Percentiles rank a stretch among this genome's conserved stretches.
phyloP scores from a whole-genome alignment of 202 grass and related monocot genomes.

The Thinopyrum obtusiflorum region DNA sequence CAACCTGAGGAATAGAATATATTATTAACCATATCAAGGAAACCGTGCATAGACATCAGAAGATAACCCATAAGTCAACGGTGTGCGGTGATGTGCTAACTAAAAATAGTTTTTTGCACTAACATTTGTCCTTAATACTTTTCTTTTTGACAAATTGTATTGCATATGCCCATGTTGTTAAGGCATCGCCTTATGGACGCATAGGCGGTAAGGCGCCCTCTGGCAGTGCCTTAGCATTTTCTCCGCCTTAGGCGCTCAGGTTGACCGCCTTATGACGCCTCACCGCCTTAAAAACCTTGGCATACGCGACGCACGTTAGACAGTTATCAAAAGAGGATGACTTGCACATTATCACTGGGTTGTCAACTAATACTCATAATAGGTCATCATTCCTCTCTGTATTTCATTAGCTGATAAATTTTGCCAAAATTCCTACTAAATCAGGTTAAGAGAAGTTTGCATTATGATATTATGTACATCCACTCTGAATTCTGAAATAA shows the following conservation, averaged over 20 bases:
- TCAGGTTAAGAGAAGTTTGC: neutral
- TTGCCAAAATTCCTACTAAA: conserved; percentile 1
- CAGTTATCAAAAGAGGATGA: neutral
- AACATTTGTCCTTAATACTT: neutral
- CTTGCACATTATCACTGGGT: neutral
- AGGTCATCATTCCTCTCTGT: neutral
- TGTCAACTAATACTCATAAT: neutral
- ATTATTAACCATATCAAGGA: conserved; percentile 20
- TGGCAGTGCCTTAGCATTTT: neutral
- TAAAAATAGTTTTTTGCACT: neutral
- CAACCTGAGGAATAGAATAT: conserved; percentile 56
- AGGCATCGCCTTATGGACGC: neutral
- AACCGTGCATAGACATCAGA: neutral
- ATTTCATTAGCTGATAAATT: neutral
- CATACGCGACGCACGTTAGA: neutral
- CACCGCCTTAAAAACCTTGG: neutral
- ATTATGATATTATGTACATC: neutral
- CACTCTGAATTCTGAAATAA: conserved; percentile 1
- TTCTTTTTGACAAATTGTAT: neutral
- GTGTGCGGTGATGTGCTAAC: neutral
- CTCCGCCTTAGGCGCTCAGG: neutral
- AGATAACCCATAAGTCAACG: neutral
- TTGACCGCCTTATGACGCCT: neutral
- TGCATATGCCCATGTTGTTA: neutral
- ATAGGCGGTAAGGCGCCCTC: neutral